Conservation (phyloP, 2,329 filamentous ascomycete genomes). For the Alternaria dauci region DNA sequence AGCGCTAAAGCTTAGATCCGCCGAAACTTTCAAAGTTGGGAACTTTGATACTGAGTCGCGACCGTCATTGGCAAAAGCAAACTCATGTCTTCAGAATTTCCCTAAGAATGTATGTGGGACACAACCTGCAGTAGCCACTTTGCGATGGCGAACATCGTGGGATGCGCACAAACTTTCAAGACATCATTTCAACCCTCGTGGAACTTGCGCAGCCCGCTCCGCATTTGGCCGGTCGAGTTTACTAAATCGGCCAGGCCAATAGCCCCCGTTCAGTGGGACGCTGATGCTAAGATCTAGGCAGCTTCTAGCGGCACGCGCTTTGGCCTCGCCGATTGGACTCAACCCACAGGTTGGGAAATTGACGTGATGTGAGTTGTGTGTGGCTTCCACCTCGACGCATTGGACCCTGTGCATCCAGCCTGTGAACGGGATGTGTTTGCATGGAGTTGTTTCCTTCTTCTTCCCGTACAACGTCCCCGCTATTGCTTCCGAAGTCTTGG, state of each 20-base stretch:
- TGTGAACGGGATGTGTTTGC: background rate
- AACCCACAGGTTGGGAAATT: conserved; percentile 2
- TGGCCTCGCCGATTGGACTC: conserved; percentile 12
- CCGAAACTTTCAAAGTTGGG: background rate
- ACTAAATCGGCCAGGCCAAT: background rate
- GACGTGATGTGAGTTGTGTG: background rate
- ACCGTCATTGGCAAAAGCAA: background rate
- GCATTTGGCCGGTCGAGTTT: background rate
- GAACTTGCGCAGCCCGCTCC: background rate
- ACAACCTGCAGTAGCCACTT: background rate
- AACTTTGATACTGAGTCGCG: background rate
- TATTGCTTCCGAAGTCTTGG: conserved; percentile 1
- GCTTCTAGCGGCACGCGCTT: conserved; percentile 8
- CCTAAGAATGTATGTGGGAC: background rate
- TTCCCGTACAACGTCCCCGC: conserved; percentile 1
- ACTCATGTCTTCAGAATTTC: background rate
- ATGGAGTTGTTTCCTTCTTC: conserved; percentile 7
- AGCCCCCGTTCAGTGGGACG: background rate
- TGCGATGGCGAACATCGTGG: too few species aligned
- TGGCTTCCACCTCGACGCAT: background rate
- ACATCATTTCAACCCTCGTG: background rate
- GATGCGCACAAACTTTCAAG: background rate
- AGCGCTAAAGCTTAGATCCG: background rate
- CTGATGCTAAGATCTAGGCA: background rate
- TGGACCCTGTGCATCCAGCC: conserved; percentile 6